Evolutionary conservation across 345 rosid genomes (phyloP).

Genomic region (Gossypium australe): DNA sequence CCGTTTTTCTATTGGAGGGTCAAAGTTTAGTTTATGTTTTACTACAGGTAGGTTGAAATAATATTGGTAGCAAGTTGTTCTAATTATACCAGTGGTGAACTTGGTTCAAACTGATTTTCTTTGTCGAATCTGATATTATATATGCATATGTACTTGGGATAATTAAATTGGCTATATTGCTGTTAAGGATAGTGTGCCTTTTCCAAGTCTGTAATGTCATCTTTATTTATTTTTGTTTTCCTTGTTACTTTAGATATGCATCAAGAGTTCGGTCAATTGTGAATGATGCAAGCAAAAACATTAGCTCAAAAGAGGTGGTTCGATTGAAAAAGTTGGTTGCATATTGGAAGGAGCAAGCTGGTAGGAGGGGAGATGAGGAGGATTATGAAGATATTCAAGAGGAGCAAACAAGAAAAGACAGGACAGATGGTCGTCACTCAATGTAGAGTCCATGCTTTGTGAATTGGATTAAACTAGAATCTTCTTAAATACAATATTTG

Average conservation of each 20-base stretch:
- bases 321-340: constrained; percentile 79
- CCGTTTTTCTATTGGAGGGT: neutral
- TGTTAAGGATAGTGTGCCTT: neutral
- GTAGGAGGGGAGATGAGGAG: constrained; percentile 64
- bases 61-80: neutral
- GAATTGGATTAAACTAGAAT: neutral
- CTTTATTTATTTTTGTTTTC: neutral
- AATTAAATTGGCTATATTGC: neutral
- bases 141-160: neutral
- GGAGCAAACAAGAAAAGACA: constrained; percentile 41
- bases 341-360: constrained; percentile 93
- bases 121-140: neutral
- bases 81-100: neutral
- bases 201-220: neutral
- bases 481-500: neutral
- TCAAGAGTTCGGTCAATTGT: constrained; percentile 86
- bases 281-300: constrained; percentile 85
- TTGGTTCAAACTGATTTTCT: neutral
- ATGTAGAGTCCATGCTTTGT: constrained; percentile 22
- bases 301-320: constrained; percentile 77
- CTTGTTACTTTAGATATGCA: constrained; percentile 53
- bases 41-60: neutral
- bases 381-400: constrained; percentile 82
- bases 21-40: neutral
- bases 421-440: constrained; percentile 51